These are phyloP conservation scores for Trichoderma endophyticum DNA, from an alignment of 2,329 filamentous ascomycete species.

Conservation along the genomic window DNA sequence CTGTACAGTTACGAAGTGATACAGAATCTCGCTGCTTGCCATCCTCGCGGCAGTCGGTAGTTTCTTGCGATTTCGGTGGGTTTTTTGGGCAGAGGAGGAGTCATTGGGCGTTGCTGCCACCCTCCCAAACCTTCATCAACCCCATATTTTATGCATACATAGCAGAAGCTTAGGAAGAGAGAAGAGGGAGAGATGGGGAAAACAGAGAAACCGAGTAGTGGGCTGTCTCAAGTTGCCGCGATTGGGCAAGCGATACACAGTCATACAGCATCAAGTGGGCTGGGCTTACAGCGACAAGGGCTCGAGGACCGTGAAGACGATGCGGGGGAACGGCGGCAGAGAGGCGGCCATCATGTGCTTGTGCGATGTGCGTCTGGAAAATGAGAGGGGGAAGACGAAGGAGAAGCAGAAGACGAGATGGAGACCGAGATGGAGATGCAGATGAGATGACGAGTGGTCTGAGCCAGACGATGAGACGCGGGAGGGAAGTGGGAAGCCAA, in stretches of 20 bases:
- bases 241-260: neutral
- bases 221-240: neutral
- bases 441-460: neutral
- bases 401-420: neutral
- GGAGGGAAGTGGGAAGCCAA: neutral
- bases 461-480: neutral
- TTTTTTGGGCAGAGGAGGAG: neutral
- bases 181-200: neutral
- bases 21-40: neutral
- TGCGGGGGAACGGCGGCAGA: conserved; percentile 60
- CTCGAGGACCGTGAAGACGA: conserved; percentile 66
- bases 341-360: conserved; percentile 53
- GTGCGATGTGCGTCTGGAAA: neutral
- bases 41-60: neutral
- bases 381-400: neutral
- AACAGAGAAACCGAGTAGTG: neutral
- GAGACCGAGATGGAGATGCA: neutral
- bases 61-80: neutral
- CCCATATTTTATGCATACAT: neutral
- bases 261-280: neutral
- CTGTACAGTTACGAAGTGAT: neutral
- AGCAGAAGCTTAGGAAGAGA: neutral
- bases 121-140: neutral
- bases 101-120: neutral
- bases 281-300: conserved; percentile 61